phyloP scores from a whole-genome alignment of 768 basidiomycete genomes.

The Hygrophoropsis aurantiaca region DNA sequence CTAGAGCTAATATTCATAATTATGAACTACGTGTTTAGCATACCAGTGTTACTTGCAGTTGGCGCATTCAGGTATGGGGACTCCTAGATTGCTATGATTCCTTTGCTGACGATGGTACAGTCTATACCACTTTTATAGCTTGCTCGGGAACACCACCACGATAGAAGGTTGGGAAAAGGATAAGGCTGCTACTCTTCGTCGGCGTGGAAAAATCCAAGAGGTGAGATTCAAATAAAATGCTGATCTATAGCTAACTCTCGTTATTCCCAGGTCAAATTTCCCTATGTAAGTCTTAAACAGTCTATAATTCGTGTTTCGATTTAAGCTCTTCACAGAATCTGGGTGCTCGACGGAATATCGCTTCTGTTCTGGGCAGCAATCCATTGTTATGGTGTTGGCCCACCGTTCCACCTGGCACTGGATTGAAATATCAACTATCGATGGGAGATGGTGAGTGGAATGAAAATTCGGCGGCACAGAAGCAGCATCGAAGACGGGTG shows the following conservation, averaged over 20 bases:
- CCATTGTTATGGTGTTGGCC: conserved; percentile 88
- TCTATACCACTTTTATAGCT: conserved; percentile 80
- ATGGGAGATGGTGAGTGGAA: conserved; percentile 75
- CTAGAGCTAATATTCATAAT: conserved; percentile 82
- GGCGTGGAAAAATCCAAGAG: conserved; percentile 82
- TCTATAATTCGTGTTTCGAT: not conserved
- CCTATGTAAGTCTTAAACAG: conserved; percentile 62
- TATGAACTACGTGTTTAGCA: conserved; percentile 80
- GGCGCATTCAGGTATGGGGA: conserved; percentile 78
- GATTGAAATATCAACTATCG: conserved; percentile 74
- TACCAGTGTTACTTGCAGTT: conserved; percentile 84
- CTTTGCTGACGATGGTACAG: conserved; percentile 44
- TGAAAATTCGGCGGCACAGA: conserved; percentile 33
- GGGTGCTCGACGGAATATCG: conserved; percentile 69
- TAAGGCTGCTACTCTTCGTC: conserved; percentile 81
- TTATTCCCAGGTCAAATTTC: conserved; percentile 73
- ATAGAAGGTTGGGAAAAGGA: conserved; percentile 99
- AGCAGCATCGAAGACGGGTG: conserved; percentile 6
- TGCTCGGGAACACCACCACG: conserved; percentile 85
- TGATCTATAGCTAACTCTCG: conserved; percentile 5
- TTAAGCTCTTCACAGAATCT: conserved; percentile 59
- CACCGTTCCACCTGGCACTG: conserved; percentile 60
- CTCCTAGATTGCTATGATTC: not conserved
- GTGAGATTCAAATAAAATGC: conserved; percentile 32
- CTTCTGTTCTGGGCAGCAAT: conserved; percentile 74